Evolutionary conservation across 148 eudicot genomes (phyloP).

Genomic region (Silene uniflora): DNA sequence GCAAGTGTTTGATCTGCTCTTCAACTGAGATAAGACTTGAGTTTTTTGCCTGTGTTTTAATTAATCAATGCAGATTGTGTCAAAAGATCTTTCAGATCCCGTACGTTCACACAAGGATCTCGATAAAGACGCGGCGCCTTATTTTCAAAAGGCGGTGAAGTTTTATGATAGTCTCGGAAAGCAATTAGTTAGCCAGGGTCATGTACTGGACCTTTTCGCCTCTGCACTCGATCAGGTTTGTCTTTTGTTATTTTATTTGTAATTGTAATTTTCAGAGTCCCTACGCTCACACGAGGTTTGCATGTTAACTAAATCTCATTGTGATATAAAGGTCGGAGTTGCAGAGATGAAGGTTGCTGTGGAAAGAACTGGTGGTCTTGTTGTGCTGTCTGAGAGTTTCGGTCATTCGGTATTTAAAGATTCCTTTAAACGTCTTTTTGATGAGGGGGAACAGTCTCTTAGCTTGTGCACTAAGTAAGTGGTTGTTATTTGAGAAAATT

Average conservation of each 20-base stretch:
- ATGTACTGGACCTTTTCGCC: constrained; percentile 89
- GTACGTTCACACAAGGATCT: constrained; percentile 98
- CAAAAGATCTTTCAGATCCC: constrained; percentile 91
- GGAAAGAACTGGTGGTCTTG: constrained; percentile 95
- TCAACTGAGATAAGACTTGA: constrained; percentile 1
- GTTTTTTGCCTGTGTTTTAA: constrained; percentile 1
- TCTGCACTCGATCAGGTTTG: constrained; percentile 98
- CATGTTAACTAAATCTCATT: constrained; percentile 12
- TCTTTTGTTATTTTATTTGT: background rate
- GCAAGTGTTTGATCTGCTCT: background rate
- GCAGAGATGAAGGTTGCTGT: constrained; percentile 98
- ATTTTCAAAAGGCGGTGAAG: constrained; percentile 78
- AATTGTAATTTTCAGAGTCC: background rate
- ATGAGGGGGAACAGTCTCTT: constrained; percentile 78
- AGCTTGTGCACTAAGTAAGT: constrained; percentile 89
- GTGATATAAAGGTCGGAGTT: constrained; percentile 75
- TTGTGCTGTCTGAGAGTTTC: constrained; percentile 91
- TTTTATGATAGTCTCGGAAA: constrained; percentile 74
- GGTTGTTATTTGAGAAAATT: constrained; percentile 11
- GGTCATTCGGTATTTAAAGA: constrained; percentile 96
- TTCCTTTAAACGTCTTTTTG: constrained; percentile 84
- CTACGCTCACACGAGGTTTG: background rate
- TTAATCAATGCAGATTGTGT: constrained; percentile 59
- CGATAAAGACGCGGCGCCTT: constrained; percentile 97
- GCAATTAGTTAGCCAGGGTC: constrained; percentile 92